Conservation (phyloP, 2,329 filamentous ascomycete genomes). For the Scedosporium minutisporum region DNA sequence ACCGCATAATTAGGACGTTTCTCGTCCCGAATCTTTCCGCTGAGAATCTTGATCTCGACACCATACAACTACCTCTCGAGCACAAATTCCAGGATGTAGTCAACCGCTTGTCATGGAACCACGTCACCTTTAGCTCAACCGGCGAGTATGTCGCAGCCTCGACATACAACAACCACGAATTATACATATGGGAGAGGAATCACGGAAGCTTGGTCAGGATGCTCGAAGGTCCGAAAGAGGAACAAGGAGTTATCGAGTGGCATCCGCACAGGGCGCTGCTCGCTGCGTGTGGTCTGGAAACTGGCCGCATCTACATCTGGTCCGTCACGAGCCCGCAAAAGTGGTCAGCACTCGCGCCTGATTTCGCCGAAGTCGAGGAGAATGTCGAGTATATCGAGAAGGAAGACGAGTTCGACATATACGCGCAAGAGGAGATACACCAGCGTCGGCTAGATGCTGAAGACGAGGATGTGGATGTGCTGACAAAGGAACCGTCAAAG, state of each 20-base stretch:
- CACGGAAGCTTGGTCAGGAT: constrained; percentile 94
- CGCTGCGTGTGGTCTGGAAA: constrained; percentile 85
- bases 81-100: constrained; percentile 99
- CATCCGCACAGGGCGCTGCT: constrained; percentile 81
- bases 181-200: constrained; percentile 95
- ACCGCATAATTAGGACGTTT: constrained; percentile 90
- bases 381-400: constrained; percentile 94
- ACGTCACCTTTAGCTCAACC: constrained; percentile 87
- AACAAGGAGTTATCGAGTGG: constrained; percentile 95
- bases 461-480: constrained; percentile 86
- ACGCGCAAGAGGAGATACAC: constrained; percentile 87
- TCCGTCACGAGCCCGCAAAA: constrained; percentile 89
- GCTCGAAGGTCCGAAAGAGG: constrained; percentile 91
- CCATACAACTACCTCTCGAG: constrained; percentile 81
- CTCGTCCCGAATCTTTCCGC: constrained; percentile 69
- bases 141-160: constrained; percentile 95
- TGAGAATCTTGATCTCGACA: constrained; percentile 67
- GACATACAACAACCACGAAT: constrained; percentile 96
- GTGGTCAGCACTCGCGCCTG: constrained; percentile 93
- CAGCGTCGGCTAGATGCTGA: constrained; percentile 83
- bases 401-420: constrained; percentile 97
- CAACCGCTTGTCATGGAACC: constrained; percentile 91
- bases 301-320: constrained; percentile 91
- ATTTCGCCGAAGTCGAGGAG: constrained; percentile 96
- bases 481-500: constrained; percentile 63